phyloP scores from a whole-genome alignment of 257 asterid genomes.

The Solanum sitiens region DNA sequence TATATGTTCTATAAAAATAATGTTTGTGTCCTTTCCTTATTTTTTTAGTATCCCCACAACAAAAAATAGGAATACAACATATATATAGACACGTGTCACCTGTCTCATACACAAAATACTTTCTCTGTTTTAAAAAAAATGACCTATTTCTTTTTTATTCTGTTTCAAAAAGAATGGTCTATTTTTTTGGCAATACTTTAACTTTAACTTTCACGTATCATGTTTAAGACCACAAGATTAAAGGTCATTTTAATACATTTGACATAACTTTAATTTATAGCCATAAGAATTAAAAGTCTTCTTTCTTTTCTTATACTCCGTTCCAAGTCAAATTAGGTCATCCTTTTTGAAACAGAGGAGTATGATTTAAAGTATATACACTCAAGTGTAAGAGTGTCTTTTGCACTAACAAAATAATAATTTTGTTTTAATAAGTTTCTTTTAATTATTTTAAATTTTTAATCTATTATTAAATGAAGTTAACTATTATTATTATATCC shows the following conservation, averaged over 20 bases:
- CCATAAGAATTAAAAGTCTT: too few relatives aligned
- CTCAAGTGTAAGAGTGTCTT: not conserved
- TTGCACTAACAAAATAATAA: not conserved
- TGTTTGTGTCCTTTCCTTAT: not conserved
- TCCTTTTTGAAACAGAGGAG: too few relatives aligned
- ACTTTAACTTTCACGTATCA: too few relatives aligned
- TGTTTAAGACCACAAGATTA: too few relatives aligned
- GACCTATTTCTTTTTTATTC: too few relatives aligned
- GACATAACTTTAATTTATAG: too few relatives aligned
- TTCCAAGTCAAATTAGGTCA: too few relatives aligned
- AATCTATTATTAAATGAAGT: not conserved
- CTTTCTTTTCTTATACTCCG: too few relatives aligned
- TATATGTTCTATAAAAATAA: not conserved
- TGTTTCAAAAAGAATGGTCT: too few relatives aligned
- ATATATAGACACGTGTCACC: not conserved
- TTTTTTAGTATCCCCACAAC: not conserved
- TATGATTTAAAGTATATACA: not conserved
- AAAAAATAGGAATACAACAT: not conserved
- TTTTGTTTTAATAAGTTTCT: not conserved
- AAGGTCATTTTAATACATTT: too few relatives aligned
- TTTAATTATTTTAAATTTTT: not conserved
- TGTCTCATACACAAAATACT: not conserved
- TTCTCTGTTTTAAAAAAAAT: too few relatives aligned
- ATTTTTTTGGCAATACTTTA: too few relatives aligned
- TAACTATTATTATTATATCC: not conserved